Evolutionary conservation across 257 asterid genomes (phyloP), one percentile per base, ranked within the genome.

Genomic region (Plantago elongata): DNA sequence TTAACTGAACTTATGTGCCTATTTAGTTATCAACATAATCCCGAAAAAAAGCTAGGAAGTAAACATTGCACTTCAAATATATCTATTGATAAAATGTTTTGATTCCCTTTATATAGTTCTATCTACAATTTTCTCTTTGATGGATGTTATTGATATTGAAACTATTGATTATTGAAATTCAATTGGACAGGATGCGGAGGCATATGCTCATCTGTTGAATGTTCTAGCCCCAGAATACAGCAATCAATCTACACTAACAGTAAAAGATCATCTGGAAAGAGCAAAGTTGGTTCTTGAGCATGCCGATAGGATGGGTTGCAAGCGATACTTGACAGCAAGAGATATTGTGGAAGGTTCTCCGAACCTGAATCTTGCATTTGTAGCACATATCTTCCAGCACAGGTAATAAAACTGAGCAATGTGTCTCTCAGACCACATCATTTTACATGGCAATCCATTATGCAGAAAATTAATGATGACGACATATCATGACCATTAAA

Each of bases 251-350:
- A 80, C 82, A 29, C 74, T 89, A 66, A 84, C 83, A 42, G 83
- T 71, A 44, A 87, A 82, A 71, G 87, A 83, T 71, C 66, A 63
- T 63, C 62, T 89, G n/a, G 83, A 82, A 75, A 83, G 95, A 79
- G 99, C 99, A 60, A 93, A 87, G 69, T 75, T 89, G 66, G 96
- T 93, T 50, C 93, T 93, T 73, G 95, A 84, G 61, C 99, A 92
- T 72, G 97, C 97, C n/a, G 97, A 89, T 83, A 86, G 77, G 73
- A 92, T 92, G 99, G 97, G 99, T 54, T 89, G 95, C 81, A 92
- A 85, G 71, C 81, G 96, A 86, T 89, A 92, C 80, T 68, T 92
- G 72, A 93, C 99, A 62, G 88, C 99, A 29, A 89, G 85, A 79
- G 99, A 93, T 76, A 93, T 93, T 56, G 88, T 93, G 58, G 97